These are phyloP conservation scores for Acmispon strigosus DNA, from an alignment of 306 rosid genomes.

Conservation along the genomic window DNA sequence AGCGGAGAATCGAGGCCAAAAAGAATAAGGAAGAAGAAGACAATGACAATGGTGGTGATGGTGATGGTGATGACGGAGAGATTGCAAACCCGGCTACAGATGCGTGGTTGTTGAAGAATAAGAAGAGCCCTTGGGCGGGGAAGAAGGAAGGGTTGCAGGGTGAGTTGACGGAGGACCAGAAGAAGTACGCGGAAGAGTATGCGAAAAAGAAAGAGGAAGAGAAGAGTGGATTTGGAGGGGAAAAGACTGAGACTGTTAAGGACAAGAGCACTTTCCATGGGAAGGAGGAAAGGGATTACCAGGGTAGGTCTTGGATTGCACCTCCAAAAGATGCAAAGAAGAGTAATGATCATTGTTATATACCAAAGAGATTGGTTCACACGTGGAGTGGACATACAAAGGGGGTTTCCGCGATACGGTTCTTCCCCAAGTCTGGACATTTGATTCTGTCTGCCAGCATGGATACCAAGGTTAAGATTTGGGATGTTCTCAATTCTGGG, in stretches of 20 bases:
- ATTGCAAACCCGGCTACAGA: constrained; percentile 70
- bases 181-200: constrained; percentile 82
- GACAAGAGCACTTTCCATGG: constrained; percentile 95
- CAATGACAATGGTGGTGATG: constrained; percentile 2
- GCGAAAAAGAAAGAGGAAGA: constrained; percentile 98
- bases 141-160: constrained; percentile 75
- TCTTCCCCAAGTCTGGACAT: constrained; percentile 86
- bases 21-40: constrained; percentile 31
- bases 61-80: constrained; percentile 25
- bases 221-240: constrained; percentile 58
- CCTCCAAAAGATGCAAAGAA: constrained; percentile 93
- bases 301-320: constrained; percentile 98
- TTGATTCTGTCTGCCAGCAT: constrained; percentile 83
- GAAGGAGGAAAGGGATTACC: constrained; percentile 90
- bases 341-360: constrained; percentile 79
- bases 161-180: constrained; percentile 86
- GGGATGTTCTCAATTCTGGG: constrained; percentile 95
- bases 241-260: constrained; percentile 57
- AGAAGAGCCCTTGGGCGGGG: constrained; percentile 93
- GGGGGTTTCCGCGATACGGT: constrained; percentile 89
- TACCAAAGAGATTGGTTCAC: constrained; percentile 92
- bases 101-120: constrained; percentile 73
- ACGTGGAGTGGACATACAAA: constrained; percentile 99
- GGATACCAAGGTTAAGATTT: constrained; percentile 95
- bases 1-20: constrained; percentile 35